These are phyloP conservation scores for Cochlearia excelsa DNA, from an alignment of 345 rosid genomes.

Conservation along the genomic window DNA sequence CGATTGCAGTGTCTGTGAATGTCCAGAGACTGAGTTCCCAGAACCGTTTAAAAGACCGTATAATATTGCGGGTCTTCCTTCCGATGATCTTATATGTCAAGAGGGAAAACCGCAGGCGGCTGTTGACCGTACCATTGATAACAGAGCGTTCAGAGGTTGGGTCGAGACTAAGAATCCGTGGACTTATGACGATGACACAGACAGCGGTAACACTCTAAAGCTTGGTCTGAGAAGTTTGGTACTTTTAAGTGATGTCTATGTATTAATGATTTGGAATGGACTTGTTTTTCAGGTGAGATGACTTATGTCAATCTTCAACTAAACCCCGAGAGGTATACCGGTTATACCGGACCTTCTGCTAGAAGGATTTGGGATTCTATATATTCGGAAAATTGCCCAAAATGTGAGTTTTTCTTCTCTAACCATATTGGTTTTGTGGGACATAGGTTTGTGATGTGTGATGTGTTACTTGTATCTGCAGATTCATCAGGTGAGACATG, in stretches of 20 bases:
- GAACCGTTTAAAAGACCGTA: conserved; percentile 59
- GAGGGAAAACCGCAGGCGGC: conserved; percentile 90
- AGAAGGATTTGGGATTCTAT: conserved; percentile 96
- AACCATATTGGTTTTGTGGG: conserved; percentile 3
- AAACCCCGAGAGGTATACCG: conserved; percentile 87
- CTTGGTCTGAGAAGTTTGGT: background rate
- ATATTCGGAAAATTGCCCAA: conserved; percentile 86
- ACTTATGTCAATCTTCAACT: conserved; percentile 85
- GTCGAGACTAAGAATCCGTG: conserved; percentile 86
- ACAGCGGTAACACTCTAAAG: conserved; percentile 48
- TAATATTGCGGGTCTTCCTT: conserved; percentile 47
- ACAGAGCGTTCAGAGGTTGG: conserved; percentile 81
- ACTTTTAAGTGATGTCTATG: background rate
- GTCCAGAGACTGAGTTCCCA: conserved; percentile 92
- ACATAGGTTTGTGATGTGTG: conserved; percentile 4
- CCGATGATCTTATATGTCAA: conserved; percentile 72
- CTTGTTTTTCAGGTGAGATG: conserved; percentile 62
- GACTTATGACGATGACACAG: conserved; percentile 96
- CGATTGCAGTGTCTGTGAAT: conserved; percentile 97
- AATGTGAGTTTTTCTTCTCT: conserved; percentile 46
- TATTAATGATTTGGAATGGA: conserved; percentile 6
- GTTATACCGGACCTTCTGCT: conserved; percentile 85
- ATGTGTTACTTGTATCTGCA: conserved; percentile 31
- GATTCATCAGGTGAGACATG: conserved; percentile 80
- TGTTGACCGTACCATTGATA: conserved; percentile 87